phyloP scores from a whole-genome alignment of 2,329 filamentous ascomycete genomes.

The Exophiala calicioides region DNA sequence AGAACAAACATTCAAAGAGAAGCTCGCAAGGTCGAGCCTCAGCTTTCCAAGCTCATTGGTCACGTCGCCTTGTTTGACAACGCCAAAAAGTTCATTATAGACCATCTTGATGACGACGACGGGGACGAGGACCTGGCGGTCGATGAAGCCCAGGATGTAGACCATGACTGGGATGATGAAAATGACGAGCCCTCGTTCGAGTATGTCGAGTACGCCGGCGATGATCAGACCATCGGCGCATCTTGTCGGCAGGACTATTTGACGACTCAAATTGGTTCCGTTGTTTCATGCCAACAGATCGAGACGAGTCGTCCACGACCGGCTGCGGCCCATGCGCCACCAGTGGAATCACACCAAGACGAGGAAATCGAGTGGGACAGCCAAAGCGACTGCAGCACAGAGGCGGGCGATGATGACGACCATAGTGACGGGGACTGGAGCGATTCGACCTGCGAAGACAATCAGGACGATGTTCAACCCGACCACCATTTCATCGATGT shows the following conservation, averaged over 20 bases:
- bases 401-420: slow-evolving; percentile 11
- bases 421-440: slow-evolving; percentile 16
- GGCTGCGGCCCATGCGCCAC: neutral
- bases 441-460: slow-evolving; percentile 15
- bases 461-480: slow-evolving; percentile 6
- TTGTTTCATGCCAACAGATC: neutral
- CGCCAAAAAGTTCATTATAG: slow-evolving; percentile 17
- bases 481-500: slow-evolving; percentile 4
- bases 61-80: slow-evolving; percentile 23
- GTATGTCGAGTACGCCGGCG: slow-evolving; percentile 4
- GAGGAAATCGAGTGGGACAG: slow-evolving; percentile 6
- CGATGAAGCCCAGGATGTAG: neutral
- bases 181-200: slow-evolving; percentile 5
- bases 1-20: slow-evolving; percentile 21
- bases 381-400: slow-evolving; percentile 17
- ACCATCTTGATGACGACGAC: slow-evolving; percentile 11
- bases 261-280: neutral
- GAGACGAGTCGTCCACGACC: neutral
- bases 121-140: neutral
- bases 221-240: neutral
- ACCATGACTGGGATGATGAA: slow-evolving; percentile 6
- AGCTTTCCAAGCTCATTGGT: slow-evolving; percentile 19
- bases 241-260: neutral
- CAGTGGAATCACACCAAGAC: too few species aligned
- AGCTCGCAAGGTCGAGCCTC: slow-evolving; percentile 20